Percentiles rank a stretch among this genome's conserved stretches.
Conservation (phyloP, 768 basidiomycete species). For the Galerina marginata region DNA sequence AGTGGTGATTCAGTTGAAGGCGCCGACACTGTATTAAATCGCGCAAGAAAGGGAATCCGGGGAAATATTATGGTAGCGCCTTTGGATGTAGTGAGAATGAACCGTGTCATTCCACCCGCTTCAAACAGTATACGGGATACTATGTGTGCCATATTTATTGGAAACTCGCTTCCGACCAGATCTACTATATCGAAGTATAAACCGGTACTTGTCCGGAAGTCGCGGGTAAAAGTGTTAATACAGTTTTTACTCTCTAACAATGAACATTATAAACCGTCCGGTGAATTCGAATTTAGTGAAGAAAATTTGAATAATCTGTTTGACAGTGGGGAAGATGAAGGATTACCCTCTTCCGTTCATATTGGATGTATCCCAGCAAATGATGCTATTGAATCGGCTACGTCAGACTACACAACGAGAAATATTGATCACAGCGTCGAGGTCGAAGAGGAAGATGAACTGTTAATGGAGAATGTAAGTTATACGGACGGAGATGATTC, state of each 20-base stretch:
- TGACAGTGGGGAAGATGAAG: too few relatives aligned
- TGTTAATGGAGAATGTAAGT: too few relatives aligned
- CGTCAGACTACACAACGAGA: too few relatives aligned
- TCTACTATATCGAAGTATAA: background rate
- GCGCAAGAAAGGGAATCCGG: background rate
- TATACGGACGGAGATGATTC: too few relatives aligned
- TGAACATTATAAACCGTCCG: background rate
- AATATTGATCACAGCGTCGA: too few relatives aligned
- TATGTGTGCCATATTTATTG: background rate
- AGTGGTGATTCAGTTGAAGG: too few relatives aligned
- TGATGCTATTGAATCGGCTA: too few relatives aligned
- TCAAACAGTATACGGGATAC: background rate
- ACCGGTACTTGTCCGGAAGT: background rate
- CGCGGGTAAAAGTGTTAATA: background rate
- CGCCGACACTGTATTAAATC: too few relatives aligned
- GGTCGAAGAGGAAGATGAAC: too few relatives aligned
- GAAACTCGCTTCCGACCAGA: background rate
- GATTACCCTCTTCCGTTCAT: too few relatives aligned
- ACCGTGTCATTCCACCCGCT: background rate
- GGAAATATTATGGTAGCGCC: constrained; percentile 1
- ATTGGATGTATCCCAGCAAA: too few relatives aligned
- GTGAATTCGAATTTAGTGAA: background rate
- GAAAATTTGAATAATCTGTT: too few relatives aligned
- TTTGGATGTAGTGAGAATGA: background rate
- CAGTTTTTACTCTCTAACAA: background rate